Base-by-base conservation (phyloP, 2,329 filamentous ascomycete genomes). In the Diplodia sapinea region DNA sequence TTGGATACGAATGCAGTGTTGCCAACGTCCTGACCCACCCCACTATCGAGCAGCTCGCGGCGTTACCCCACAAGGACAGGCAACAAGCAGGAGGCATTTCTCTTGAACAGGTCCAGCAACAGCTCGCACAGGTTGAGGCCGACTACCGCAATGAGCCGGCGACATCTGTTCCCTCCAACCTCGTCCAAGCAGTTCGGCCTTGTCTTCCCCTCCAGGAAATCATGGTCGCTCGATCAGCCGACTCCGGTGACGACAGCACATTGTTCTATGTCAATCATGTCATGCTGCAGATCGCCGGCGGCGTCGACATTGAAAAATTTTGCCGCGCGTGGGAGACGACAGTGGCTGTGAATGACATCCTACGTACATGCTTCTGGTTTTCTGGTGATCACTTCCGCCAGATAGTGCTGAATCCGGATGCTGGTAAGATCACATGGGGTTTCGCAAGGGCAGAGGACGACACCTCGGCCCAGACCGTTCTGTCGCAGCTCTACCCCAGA, bases 301-400 rank as follows among this genome's bases (percentile, higher is more conserved):
- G 56, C 20, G 68, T 87, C 7, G 82, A 87, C n/a, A 51, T 82
- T 0, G 68, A 38, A 31, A 77, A 74, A 33, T 82, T 85, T 74
- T 83, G 81, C 69, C 70, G 74, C 9, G 78, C 83, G 0, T 86
- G 83, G 82, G 78, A 83, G 59, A 75, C 76, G 13, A 76, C 80
- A 4, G 78, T 84, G 2, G 71, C 79, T 8, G 79, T 82, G 43
- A 73, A 81, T 31, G 80, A 82, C 36, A 83, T 85, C 20, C 75
- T 86, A 12, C 79, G 84, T 12, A 86, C 84, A 29, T 79, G 83
- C 0, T 96, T 97, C 73, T 79, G 91, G 73, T 67, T 9, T 71
- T 78, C 38, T 9, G 56, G 57, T n/a, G 59, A 64, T 50, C 36
- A 68, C 69, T 73, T 77, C 9, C 69, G 62, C 7, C 71, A 77